Evolutionary conservation across 495 filamentous ascomycete species (phyloP), one percentile per base, ranked within the genome.

Genomic region (Podospora didyma): DNA sequence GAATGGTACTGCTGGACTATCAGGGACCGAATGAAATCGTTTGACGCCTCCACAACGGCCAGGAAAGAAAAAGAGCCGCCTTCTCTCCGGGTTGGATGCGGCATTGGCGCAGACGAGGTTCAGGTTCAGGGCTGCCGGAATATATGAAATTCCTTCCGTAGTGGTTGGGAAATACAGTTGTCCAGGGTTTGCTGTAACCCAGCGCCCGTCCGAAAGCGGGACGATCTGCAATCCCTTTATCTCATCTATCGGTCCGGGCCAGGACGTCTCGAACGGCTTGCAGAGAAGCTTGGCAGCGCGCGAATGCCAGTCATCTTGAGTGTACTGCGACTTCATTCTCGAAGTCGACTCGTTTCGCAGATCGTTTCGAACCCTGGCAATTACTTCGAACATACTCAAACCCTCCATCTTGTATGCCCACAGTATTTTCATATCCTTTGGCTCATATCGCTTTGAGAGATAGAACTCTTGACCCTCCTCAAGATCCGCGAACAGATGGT

Each of bases 51-150:
- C n/a, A 42, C 28, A 4, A 61, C 62, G 14, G 65, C 70, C 1
- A 73, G 52, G 10, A 59, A 7, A 10, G n/a, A 20, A 53, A 74
- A 73, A 1, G n/a, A 74, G 41, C 2, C 24, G 1, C 24, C 47
- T 61, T 14, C 71, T 56, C 4, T 62, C 48, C 2, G 49, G 44
- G 16, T 60, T 31, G 17, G 31, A 49, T 4, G 45, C 46, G 10
- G 61, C 59, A 9, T 42, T 41, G 12, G 47, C 10, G 2, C 58
- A 22, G 22, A 68, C 51, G 6, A 73, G 56, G 16, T 47, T 42
- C 9, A 59, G 10, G 20, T 20, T 26, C 1, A 68, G 39, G 24
- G 55, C 68, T 5, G 53, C 39, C 12, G 70, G 71, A n/a, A 72
- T 63, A n/a, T n/a, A n/a, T 28, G 19, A 10, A 20, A 61, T 24